Evolutionary conservation across 495 filamentous ascomycete genomes (phyloP), one percentile per base, ranked within the genome.

Genomic region (Echria macrotheca): DNA sequence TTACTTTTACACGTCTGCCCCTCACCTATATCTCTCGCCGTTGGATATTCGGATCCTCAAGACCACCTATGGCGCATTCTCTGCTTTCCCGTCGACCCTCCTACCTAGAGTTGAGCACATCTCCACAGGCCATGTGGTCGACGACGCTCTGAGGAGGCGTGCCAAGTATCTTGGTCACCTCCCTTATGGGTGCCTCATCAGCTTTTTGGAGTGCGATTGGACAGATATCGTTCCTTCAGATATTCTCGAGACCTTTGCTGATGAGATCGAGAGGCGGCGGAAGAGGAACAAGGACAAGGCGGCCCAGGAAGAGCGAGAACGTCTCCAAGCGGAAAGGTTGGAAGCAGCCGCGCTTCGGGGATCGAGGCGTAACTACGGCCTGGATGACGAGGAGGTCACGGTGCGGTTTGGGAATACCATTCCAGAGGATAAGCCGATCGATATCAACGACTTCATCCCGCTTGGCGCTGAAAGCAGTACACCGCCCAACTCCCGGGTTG

Each of bases 181-280:
- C 11, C 93, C 93, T 0, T 80, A 89, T 45, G 93, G 93, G 2
- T 96, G 91, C 65, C 87, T 96, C 52, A 88, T 97, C 32, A 87
- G 77, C 54, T 97, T 97, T 58, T 70, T 98, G 0, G 93, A 97
- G 66, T 98, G 93, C 57, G 89, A 98, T 63, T 98, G 93, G 93
- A 89, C 89, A 1, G 93, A 95, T 54, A 80, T 90, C 12, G 88
- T 98, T 14, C 69, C 78, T 5, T 74, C 81, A 2, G 87, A 91
- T 38, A 74, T 91, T 8, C 70, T 98, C 12, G 79, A 78, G 14
- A 70, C 72, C 2, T 98, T 96, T 68, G 71, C 73, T 15, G 61
- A 71, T 1, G 90, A 96, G 56, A 87, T 90, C 32, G 86, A 90
- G 52, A 78, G 82, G 37, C 74, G 93, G 25, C 75, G 89, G 26